Evolutionary conservation across 2,329 filamentous ascomycete genomes (phyloP).

Genomic region (Akanthomyces muscarius): DNA sequence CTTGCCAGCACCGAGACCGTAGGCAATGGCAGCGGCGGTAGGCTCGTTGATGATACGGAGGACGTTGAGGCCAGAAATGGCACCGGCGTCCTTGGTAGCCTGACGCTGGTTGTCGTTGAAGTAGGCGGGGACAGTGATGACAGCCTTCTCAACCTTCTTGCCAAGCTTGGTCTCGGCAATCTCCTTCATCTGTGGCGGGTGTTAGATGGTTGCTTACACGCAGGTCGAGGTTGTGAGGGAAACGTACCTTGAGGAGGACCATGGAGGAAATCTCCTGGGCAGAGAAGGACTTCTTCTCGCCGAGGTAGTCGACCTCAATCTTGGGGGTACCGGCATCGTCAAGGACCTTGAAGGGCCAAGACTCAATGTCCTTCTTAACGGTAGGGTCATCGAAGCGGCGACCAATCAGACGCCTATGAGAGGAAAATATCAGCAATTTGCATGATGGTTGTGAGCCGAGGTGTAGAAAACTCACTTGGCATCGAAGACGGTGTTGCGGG

Average conservation of each 20-base stretch:
- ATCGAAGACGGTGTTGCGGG: slow-evolving; percentile 95
- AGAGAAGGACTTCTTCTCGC: slow-evolving; percentile 92
- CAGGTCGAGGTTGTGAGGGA: slow-evolving; percentile 2
- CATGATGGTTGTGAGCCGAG: neutral
- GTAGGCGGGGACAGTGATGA: slow-evolving; percentile 94
- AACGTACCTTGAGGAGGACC: slow-evolving; percentile 88
- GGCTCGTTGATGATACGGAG: slow-evolving; percentile 96
- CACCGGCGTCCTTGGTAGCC: slow-evolving; percentile 92
- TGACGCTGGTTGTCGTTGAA: slow-evolving; percentile 99
- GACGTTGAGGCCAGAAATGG: slow-evolving; percentile 88
- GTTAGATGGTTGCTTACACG: slow-evolving; percentile 17
- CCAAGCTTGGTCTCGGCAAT: slow-evolving; percentile 74
- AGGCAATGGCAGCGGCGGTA: slow-evolving; percentile 91
- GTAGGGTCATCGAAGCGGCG: slow-evolving; percentile 91
- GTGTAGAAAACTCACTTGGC: slow-evolving; percentile 70
- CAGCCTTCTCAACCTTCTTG: slow-evolving; percentile 80
- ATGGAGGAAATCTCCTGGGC: slow-evolving; percentile 99
- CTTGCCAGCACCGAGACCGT: slow-evolving; percentile 74
- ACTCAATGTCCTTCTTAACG: slow-evolving; percentile 98
- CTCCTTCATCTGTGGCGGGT: slow-evolving; percentile 72
- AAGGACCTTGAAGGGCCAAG: slow-evolving; percentile 98
- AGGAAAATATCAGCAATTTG: slow-evolving; percentile 18
- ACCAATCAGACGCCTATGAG: slow-evolving; percentile 88
- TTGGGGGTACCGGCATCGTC: slow-evolving; percentile 84
- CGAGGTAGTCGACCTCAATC: slow-evolving; percentile 93